Base-by-base conservation (phyloP, 768 basidiomycete genomes). In the Kwoniella europaea region DNA sequence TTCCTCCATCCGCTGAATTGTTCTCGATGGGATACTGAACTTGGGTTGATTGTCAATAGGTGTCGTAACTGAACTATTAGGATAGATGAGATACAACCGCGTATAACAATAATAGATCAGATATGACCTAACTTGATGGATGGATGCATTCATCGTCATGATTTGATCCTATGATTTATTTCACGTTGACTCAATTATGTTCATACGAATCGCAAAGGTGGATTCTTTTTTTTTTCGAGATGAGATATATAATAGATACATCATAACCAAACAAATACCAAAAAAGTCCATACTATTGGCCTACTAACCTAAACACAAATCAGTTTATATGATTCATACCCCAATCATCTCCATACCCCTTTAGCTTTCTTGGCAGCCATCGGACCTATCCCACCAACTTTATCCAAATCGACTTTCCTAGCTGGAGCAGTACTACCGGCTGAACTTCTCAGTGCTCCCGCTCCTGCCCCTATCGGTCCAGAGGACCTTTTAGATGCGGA, bases 371-470 rank as follows among this genome's bases (percentile, higher is more conserved):
- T 65, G 13, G 69, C 64, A 18, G 58, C 69, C 35, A 61, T 71
- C 10, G 76, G 71, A 44, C 74, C 69, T 13, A 75, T 68, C 24
- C 74, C 72, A n/a, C 64, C 71, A n/a, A 69, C 68, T 65, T 77
- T 75, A 18, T 55, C 62, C 55, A 73, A 42, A 73, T 73, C 71
- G 22, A 63, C 66, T 42, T 52, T 72, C 64, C 69, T 67, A 53
- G 56, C 18, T 56, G 55, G 12, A 41, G n/a, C 18, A 6, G 35
- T 58, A 43, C 13, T 56, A 3, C 35, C 55, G 10, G n/a, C 10
- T 7, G 56, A 59, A 29, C 18, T 67, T 57, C 57, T 22, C 20
- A 55, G 27, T n/a, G 59, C n/a, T 41, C 18, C 50, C 4, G 35
- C 27, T 16, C 16, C 4, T 27, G 6, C 35, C 35, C 35, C 35